Evolutionary conservation across 2,329 filamentous ascomycete species (phyloP), one percentile per base, ranked within the genome.

Genomic region (Aureobasidium sp.): DNA sequence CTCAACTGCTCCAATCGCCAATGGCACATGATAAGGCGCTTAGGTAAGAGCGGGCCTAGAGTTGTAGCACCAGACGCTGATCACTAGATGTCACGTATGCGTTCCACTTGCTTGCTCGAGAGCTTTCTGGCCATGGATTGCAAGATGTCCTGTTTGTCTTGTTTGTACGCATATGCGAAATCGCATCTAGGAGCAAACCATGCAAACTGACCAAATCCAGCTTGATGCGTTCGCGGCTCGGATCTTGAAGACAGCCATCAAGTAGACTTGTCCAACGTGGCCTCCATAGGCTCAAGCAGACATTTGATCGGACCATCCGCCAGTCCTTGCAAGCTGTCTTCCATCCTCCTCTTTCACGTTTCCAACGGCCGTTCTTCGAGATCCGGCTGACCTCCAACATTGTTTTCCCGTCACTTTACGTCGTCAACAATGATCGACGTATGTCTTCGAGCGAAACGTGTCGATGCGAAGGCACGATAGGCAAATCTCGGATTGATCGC

Each of bases 201-300:
- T 40, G 16, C 16, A 40, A 40, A 40, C 37, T 40, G 16, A 40
- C 37, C 37, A 3, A 40, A 40, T 40, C 37, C 16, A 40, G 37
- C 37, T 40, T 40, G n/a, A 40, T 40, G 37, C 37, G 37, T 40
- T 40, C 37, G 37, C 37, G 17, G 37, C 37, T 40, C n/a, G 16
- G 37, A 40, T 40, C 16, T 17, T 40, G 16, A 17, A 40, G 37
- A 40, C 16, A 40, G 37, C 37, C 37, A 40, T 40, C 16, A 40
- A 40, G 37, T 40, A 40, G 37, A 40, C 37, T 40, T 40, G 16
- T 40, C 37, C 16, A 40, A 40, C 37, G 37, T 40, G 37, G 37
- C 37, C 37, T 40, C 37, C 16, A 40, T 17, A 12, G 37, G 12
- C 6, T 40, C 16, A 40, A 24, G 37, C 21, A 17, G 37, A 40